Base-by-base conservation (phyloP, 2,329 filamentous ascomycete genomes). In the Paecilomyces variotii region DNA sequence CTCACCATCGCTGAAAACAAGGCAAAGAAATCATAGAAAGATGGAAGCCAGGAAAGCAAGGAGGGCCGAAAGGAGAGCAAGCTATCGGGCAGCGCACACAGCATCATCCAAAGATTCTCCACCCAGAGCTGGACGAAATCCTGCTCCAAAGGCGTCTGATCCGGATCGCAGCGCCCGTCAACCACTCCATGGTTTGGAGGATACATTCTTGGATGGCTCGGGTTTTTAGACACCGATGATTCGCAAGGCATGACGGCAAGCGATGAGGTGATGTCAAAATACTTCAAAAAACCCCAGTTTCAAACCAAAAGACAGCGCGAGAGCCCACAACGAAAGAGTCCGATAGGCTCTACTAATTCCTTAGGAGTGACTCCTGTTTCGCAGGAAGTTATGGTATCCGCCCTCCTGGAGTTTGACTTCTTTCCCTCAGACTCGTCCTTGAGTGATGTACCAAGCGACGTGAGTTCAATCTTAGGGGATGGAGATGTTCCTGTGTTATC, bases 171-270 rank as follows among this genome's bases (percentile, higher is more conserved):
- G n/a, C 19, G 39, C 4, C 39, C 39, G 9, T 14, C 14, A 6
- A 24, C 4, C 0, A 1, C 5, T 6, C 39, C 19, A 19, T 3
- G 14, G 7, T 45, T 19, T 24, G 39, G 39, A 45, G 2, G 35
- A 45, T 24, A 9, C 39, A 45, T n/a, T 45, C 6, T 9, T 7
- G 53, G 32, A 30, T 4, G 25, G 66, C 24, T 12, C 59, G 70
- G 71, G 67, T 76, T 75, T 76, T 74, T 67, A 65, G 62, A 54
- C 26, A 60, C 74, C 74, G 61, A 69, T 73, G 74, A 76, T 74
- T 74, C 68, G 66, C 68, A 65, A 64, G 64, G 64, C 61, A 56
- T 71, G 67, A 72, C 67, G 62, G 63, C 68, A 64, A 61, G 69
- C 67, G 72, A 72, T 74, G 73, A 76, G 73, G 73, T 69, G 59